Base-by-base conservation (phyloP, 306 rosid species). In the Vicia villosa region DNA sequence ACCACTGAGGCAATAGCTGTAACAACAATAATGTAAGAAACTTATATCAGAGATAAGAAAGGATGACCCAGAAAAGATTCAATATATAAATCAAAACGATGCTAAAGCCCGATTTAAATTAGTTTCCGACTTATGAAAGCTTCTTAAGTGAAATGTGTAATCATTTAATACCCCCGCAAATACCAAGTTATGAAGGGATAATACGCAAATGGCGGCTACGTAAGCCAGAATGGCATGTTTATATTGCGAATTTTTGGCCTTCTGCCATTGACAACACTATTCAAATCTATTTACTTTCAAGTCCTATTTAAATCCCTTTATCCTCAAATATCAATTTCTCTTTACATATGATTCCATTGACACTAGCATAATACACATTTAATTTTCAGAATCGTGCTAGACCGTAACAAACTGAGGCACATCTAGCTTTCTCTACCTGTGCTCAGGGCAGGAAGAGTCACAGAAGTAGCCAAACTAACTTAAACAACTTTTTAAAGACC, bases 1-100 rank as follows among this genome's bases (percentile, higher is more conserved):
- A 87, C 96, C 47, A 89, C 96, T 0, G 96, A 87, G 19, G 96
- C 87, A 82, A 89, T 89, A 66, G 96, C 96, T 89, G 85, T 24
- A 43, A 40, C 62, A 63, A 40, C 56, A 63, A 47, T 1, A 69
- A 58, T 81, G 5, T 8, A 38, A 8, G 61, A n/a, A 54, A 20
- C n/a, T 26, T 1, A 66, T 16, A 72, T 75, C 60, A 62, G 79
- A 71, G 51, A 69, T 45, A 37, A 14, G 38, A 66, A 19, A 67
- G 24, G 49, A 2, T 15, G 24, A 52, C 20, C 66, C 10, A 16
- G 32, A 58, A 40, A 55, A 5, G 15, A 26, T 24, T 40, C 50
- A 20, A 32, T 32, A 66, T 13, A 17, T 16, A 57, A 66, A 66
- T 49, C 51, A 50, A 4, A 3, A 38, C 21, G 45, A 50, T 2